Base-by-base conservation (phyloP, 306 rosid genomes). In the Casuarina cunninghamiana region DNA sequence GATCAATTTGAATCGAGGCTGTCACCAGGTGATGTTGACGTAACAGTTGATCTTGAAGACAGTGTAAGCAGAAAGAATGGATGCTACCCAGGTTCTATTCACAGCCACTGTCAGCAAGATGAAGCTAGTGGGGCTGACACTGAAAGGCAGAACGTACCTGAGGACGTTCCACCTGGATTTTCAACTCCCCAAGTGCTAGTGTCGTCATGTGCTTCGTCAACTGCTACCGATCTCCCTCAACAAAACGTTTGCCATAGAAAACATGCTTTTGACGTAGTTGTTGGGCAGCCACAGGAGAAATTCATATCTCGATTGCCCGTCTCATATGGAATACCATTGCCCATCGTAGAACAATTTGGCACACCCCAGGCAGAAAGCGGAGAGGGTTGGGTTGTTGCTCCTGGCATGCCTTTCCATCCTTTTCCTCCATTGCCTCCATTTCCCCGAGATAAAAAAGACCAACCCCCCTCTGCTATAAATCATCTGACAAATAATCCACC, bases 141-240 rank as follows among this genome's bases (percentile, higher is more conserved):
- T 55, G 91, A 75, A 86, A 77, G 74, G 71, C 87, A 80, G 78
- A 89, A 66, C 73, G 51, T 71, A 75, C 82, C 73, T 12, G 98
- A 89, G 67, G 99, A 96, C 84, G 80, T 75, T 78, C 99, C 99
- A 71, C 99, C 99, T 7, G 99, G 99, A 60, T 96, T 96, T 86
- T 92, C 98, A 6, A 83, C 87, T 73, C 94, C 92, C 69, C 80
- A 65, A 44, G 76, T 80, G 32, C 69, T 79, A 39, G 82, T 76
- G 74, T 76, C 92, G 11, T 72, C 74, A 12, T 72, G 83, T 78
- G 84, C 79, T 86, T 61, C 80, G 15, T 46, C 86, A 15, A 82
- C 81, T 38, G 65, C 71, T 46, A 76, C 73, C 61, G 79, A 79
- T 84, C 83, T 53, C 65, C 80, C 81, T 61, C 80, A 17, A 63